Conservation (phyloP, 2,329 filamentous ascomycete species). For the Paracorniculantispora psalliotae region DNA sequence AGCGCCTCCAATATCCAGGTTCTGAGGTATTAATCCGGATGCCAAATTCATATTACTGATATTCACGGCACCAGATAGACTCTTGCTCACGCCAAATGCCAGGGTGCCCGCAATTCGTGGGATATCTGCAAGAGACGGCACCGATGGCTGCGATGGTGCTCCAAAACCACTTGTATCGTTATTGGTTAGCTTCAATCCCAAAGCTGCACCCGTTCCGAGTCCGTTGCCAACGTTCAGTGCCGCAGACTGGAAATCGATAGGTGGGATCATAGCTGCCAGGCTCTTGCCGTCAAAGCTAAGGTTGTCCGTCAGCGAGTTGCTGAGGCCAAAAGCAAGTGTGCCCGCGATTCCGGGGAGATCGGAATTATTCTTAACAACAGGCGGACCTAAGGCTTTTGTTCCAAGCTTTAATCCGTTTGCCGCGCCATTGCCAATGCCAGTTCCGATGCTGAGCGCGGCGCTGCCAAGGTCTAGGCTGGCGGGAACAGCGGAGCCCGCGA, state of each 20-base stretch:
- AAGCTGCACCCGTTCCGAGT: background rate
- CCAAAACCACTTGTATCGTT: background rate
- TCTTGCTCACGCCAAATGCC: slow-evolving; percentile 7
- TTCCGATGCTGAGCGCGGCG: slow-evolving; percentile 15
- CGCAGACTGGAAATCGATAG: background rate
- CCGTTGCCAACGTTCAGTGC: slow-evolving; percentile 5
- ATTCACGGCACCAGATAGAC: background rate
- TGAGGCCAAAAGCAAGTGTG: slow-evolving; percentile 17
- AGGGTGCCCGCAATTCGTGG: background rate
- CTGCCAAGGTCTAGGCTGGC: slow-evolving; percentile 7
- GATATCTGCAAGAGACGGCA: background rate
- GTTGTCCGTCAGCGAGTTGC: slow-evolving; percentile 16
- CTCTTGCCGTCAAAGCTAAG: background rate
- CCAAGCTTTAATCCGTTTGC: slow-evolving; percentile 16
- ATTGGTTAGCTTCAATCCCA: background rate
- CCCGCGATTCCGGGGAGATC: slow-evolving; percentile 13
- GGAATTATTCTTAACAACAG: background rate
- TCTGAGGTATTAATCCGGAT: background rate
- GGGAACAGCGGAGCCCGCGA: background rate
- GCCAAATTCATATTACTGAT: background rate
- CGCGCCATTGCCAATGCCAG: slow-evolving; percentile 16
- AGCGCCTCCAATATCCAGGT: background rate
- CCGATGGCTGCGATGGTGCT: background rate
- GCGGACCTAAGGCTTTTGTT: slow-evolving; percentile 7
- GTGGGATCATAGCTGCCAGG: background rate